Evolutionary conservation across 2,329 filamentous ascomycete genomes (phyloP).

Genomic region (Dactylella cylindrospora): DNA sequence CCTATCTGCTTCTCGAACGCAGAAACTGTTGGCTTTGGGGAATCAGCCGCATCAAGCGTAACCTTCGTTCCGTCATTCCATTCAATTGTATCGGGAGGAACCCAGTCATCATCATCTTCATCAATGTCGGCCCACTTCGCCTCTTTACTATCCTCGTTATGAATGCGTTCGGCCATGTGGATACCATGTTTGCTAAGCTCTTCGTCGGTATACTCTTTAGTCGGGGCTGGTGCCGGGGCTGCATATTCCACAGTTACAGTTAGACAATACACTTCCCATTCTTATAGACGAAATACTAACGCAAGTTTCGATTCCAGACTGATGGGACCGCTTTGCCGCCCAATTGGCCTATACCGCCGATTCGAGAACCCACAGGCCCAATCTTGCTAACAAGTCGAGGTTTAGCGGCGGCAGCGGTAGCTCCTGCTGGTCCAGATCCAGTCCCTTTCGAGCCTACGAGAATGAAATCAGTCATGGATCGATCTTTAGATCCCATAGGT

Average conservation of each 20-base stretch:
- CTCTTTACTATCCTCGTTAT: constrained; percentile 72
- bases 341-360: constrained; percentile 33
- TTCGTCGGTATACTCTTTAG: constrained; percentile 77
- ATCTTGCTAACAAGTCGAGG: constrained; percentile 47
- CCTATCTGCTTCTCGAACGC: constrained; percentile 43
- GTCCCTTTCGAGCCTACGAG: constrained; percentile 32
- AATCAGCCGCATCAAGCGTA: constrained; percentile 66
- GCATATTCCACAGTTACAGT: constrained; percentile 6
- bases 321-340: constrained; percentile 45
- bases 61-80: constrained; percentile 89
- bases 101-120: constrained; percentile 85
- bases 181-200: constrained; percentile 85
- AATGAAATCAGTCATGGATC: neutral
- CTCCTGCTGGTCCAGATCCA: constrained; percentile 11
- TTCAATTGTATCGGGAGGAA: constrained; percentile 72
- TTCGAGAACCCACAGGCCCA: constrained; percentile 43
- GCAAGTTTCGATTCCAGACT: constrained; percentile 85
- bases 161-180: constrained; percentile 76
- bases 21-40: constrained; percentile 51
- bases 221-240: constrained; percentile 68
- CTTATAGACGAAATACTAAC: constrained; percentile 60
- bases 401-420: constrained; percentile 43
- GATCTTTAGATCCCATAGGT: neutral
- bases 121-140: constrained; percentile 89
- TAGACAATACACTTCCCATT: neutral